A percentile compares a stretch with the other conserved stretches of the same genome.
Evolutionary conservation across 441 rosid species (phyloP).

Genomic region (Adansonia rubrostipa): DNA sequence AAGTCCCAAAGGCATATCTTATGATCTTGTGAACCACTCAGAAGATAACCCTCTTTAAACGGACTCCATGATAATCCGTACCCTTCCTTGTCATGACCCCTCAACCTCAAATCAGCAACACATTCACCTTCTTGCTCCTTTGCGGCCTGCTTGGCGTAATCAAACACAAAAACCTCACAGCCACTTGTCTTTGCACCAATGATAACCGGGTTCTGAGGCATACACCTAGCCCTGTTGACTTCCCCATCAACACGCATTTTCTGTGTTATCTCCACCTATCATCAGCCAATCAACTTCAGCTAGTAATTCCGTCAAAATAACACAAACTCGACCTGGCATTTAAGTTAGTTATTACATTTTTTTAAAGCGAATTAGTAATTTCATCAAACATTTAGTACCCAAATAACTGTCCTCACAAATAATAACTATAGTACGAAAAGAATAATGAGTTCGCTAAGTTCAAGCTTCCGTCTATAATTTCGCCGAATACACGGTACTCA

Average conservation of each 20-base stretch:
- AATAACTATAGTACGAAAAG: not conserved
- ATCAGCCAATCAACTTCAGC: slow-evolving; percentile 15
- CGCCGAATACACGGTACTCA: slow-evolving; percentile 46
- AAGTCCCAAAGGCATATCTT: slow-evolving; percentile 86
- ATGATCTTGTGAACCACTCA: slow-evolving; percentile 83
- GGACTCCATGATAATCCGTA: slow-evolving; percentile 91
- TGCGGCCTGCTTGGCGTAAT: slow-evolving; percentile 58
- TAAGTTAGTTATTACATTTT: not conserved
- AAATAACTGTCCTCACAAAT: not conserved
- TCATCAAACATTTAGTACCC: not conserved
- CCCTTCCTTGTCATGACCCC: slow-evolving; percentile 86
- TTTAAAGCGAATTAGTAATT: not conserved
- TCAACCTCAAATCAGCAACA: slow-evolving; percentile 77
- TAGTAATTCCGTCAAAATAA: not conserved
- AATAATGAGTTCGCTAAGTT: not conserved
- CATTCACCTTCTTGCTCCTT: slow-evolving; percentile 49
- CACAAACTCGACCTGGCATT: not conserved
- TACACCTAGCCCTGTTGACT: slow-evolving; percentile 82
- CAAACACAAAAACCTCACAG: slow-evolving; percentile 76
- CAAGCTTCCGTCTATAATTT: slow-evolving; percentile 28
- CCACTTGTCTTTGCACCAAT: slow-evolving; percentile 82
- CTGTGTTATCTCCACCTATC: slow-evolving; percentile 75
- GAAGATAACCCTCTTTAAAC: slow-evolving; percentile 72
- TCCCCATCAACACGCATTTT: slow-evolving; percentile 84
- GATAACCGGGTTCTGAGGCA: slow-evolving; percentile 78